Evolutionary conservation across 2,329 filamentous ascomycete genomes (phyloP).

Genomic region (Neopestalotiopsis sp.): DNA sequence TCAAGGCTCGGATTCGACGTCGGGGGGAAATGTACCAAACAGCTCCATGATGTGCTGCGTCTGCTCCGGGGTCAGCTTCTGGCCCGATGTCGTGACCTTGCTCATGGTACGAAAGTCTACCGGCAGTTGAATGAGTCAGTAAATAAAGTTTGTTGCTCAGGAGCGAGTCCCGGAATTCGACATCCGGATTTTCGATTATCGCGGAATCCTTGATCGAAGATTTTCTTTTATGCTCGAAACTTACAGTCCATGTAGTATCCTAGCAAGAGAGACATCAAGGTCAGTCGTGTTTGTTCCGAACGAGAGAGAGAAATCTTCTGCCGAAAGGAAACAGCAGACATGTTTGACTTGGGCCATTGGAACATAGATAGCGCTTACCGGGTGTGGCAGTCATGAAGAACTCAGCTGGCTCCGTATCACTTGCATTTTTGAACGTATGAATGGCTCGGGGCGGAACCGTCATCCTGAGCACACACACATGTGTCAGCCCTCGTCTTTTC

Average conservation of each 20-base stretch:
- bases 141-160: too few species aligned
- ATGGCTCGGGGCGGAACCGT: slow-evolving; percentile 29
- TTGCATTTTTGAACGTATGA: slow-evolving; percentile 42
- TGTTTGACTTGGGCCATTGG: too few species aligned
- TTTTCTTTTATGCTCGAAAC: slow-evolving; percentile 18
- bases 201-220: not conserved
- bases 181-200: too few species aligned
- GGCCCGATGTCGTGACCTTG: slow-evolving; percentile 34
- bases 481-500: too few species aligned
- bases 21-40: slow-evolving; percentile 43
- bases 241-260: slow-evolving; percentile 44
- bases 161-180: too few species aligned
- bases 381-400: slow-evolving; percentile 45
- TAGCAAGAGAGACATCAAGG: slow-evolving; percentile 21
- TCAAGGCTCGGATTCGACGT: slow-evolving; percentile 40
- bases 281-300: not conserved
- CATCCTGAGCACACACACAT: not conserved
- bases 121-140: not conserved
- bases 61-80: slow-evolving; percentile 32
- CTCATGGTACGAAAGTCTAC: slow-evolving; percentile 42
- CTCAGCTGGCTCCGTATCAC: slow-evolving; percentile 38
- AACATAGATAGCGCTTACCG: slow-evolving; percentile 23
- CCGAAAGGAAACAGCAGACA: not conserved
- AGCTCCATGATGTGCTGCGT: slow-evolving; percentile 41
- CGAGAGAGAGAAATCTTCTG: not conserved